Base-by-base conservation (phyloP, 768 basidiomycete species). In the Lactarius vividus region DNA sequence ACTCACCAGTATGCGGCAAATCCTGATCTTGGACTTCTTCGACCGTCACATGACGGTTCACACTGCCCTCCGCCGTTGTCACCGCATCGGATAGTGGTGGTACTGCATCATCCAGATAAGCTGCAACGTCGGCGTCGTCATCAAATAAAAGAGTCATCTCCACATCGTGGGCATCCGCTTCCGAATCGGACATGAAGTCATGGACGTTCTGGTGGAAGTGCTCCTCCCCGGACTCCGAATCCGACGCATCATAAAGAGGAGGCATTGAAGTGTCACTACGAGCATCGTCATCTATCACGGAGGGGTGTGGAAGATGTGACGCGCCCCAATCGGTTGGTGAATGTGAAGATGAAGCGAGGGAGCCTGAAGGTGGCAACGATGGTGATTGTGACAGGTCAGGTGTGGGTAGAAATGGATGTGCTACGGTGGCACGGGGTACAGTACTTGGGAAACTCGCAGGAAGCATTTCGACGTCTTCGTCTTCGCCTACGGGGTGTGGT, bases 141-240 rank as follows among this genome's bases (percentile, higher is more conserved):
- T 65, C 67, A 26, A 39, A 8, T 2, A 59, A 44, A 23, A 68
- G 66, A 6, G 57, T 42, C 69, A 70, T 70, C 61, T 70, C 69
- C 7, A 70, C 67, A 23, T 70, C 69, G 29, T 55, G 39, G 42
- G 69, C 69, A 62, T 70, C 69, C 28, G 28, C 62, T 18, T 68
- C 66, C 26, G 67, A 68, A 10, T 68, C 64, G 31, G 67, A 68
- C 57, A 55, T 66, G 29, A 42, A 44, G 29, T 68, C 67, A 18
- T 68, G 46, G 29, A 28, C 57, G 44, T 40, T 33, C 15, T 5
- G n/a, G 39, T 13, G 52, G 39, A 63, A 5, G 29, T 58, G 39
- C 56, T 62, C 49, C 35, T 58, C 67, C 11, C 65, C 69, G 44
- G 31, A 65, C 52, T 63, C 67, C 40, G 63, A 68, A 58, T 68